Evolutionary conservation across 73 alveolate species (phyloP), one percentile per base, ranked within the genome.

Genomic region (Paramecium caudatum): DNA sequence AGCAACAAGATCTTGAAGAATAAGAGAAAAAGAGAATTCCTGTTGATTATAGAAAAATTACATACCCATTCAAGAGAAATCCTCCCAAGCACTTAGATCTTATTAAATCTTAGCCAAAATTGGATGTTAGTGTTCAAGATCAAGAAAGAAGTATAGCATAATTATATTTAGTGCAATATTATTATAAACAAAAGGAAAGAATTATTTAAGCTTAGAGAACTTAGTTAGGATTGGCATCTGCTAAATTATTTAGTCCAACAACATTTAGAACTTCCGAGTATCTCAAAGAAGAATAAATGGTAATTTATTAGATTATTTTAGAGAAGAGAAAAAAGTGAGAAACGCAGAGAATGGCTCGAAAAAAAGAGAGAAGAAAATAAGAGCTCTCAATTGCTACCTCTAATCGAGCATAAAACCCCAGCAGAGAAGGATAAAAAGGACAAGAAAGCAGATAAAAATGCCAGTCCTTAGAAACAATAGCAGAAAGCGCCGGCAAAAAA

Each of bases 81-180:
- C 13, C 19, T n/a, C 50, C 50, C 13, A 37, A 68, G 21, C 47
- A 68, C 37, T n/a, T 68, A 33, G 84, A 68, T 8, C 13, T 68
- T 25, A n/a, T 68, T 3, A 68, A 68, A 68, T 68, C 84, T 13
- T 37, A 68, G n/a, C 84, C 84, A 1, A 68, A 37, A n/a, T 37
- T 68, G 8, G 84, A 68, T 0, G 36, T 37, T 68, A 25, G 48
- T 68, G 2, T 68, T 4, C 34, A 68, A 17, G 50, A 68, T 27
- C 48, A 34, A 34, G 61, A 68, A n/a, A 37, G 34, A 37, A 7
- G 84, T 68, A 37, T 15, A 7, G 13, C 2, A 13, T 68, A 30
- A 4, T 25, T 15, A 2, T 9, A 33, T 13, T 7, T 34, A 34
- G 84, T 5, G 2, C 25, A 34, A 68, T 15, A 25, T 2, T 68